phyloP scores from a whole-genome alignment of 768 basidiomycete species.

The Tulasnella sp. region DNA sequence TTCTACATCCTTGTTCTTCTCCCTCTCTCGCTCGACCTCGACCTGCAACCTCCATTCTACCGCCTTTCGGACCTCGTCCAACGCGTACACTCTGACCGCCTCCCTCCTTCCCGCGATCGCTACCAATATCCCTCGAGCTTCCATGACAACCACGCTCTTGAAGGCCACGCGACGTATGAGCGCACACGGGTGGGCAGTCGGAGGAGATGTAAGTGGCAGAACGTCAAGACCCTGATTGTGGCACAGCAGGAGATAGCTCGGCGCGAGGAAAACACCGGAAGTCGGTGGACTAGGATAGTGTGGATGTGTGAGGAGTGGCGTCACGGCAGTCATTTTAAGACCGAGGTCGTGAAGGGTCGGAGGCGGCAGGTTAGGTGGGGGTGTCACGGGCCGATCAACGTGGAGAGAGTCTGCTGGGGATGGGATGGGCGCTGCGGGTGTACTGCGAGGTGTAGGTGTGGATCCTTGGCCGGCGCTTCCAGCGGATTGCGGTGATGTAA shows the following conservation, averaged over 20 bases:
- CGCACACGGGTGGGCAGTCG: slow-evolving; percentile 64
- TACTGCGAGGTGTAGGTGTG: slow-evolving; percentile 22
- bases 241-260: slow-evolving; percentile 73
- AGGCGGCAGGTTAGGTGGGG: slow-evolving; percentile 59
- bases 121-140: slow-evolving; percentile 81
- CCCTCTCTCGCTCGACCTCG: slow-evolving; percentile 63
- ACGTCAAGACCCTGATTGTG: slow-evolving; percentile 81
- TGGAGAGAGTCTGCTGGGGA: slow-evolving; percentile 21
- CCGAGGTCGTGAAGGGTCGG: slow-evolving; percentile 69
- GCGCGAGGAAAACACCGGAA: slow-evolving; percentile 68
- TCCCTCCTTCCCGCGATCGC: slow-evolving; percentile 80
- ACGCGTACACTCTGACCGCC: slow-evolving; percentile 77
- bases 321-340: slow-evolving; percentile 54
- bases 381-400: slow-evolving; percentile 37
- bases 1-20: slow-evolving; percentile 31
- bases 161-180: slow-evolving; percentile 72
- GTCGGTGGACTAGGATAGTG: slow-evolving; percentile 68
- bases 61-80: slow-evolving; percentile 75
- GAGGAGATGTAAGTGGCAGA: slow-evolving; percentile 65
- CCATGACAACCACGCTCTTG: slow-evolving; percentile 85
- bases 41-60: slow-evolving; percentile 82
- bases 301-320: slow-evolving; percentile 55
- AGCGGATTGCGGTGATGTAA: slow-evolving; percentile 13
- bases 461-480: not conserved
- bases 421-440: not conserved